Percentiles rank a stretch among this genome's conserved stretches.
These are phyloP conservation scores for Trichopus zeylanicus DNA, from an alignment of 116 monocot species.

Conservation along the genomic window DNA sequence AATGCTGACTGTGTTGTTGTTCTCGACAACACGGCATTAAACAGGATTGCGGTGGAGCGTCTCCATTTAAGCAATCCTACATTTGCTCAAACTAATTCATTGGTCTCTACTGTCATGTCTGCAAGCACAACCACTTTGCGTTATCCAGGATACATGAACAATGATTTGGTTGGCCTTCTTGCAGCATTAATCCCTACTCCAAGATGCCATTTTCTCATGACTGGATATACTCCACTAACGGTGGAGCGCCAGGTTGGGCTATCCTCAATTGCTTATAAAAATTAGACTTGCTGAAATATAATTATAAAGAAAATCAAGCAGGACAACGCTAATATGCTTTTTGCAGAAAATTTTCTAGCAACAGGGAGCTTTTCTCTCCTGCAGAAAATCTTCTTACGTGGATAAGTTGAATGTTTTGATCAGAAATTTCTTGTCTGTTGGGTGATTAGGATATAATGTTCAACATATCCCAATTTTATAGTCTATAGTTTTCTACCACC, in stretches of 20 bases:
- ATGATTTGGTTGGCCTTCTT: constrained; percentile 98
- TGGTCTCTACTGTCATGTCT: constrained; percentile 99
- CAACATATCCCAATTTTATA: too few species aligned
- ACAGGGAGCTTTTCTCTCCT: too few species aligned
- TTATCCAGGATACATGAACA: constrained; percentile 99
- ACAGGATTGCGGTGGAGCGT: constrained; percentile 94
- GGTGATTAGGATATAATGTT: too few species aligned
- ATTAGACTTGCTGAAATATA: too few species aligned
- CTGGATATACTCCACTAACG: constrained; percentile 96
- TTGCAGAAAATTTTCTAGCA: too few species aligned
- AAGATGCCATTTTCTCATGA: constrained; percentile 98
- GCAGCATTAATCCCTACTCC: constrained; percentile 93
- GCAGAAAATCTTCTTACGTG: too few species aligned
- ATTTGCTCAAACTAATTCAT: constrained; percentile 92
- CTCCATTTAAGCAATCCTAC: constrained; percentile 91
- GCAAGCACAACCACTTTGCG: constrained; percentile 96
- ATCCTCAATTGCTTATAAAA: too few species aligned
- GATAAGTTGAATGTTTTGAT: too few species aligned
- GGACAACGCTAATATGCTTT: too few species aligned
- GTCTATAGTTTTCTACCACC: too few species aligned
- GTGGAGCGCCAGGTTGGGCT: constrained; percentile 86
- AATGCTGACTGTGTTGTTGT: constrained; percentile 99
- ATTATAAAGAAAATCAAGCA: too few species aligned
- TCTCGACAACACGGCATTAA: constrained; percentile 98
- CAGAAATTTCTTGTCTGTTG: too few species aligned